Base-by-base conservation (phyloP, 768 basidiomycete genomes). In the Lentinula boryana region DNA sequence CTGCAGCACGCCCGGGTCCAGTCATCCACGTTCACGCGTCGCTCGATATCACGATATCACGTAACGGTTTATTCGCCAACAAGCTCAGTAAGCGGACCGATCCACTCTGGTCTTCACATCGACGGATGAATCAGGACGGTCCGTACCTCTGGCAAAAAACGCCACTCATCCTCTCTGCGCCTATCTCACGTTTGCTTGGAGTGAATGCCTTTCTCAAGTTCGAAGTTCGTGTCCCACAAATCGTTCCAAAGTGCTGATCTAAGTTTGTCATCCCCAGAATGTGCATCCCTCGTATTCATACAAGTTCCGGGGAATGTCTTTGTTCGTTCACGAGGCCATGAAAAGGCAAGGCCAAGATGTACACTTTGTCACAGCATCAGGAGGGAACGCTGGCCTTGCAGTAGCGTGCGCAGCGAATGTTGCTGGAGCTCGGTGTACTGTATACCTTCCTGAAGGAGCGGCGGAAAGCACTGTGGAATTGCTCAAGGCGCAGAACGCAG, bases 361-460 rank as follows among this genome's bases (percentile, higher is more conserved):
- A 5, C 90, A 89, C 69, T 74, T 86, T 46, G 74, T 91, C 46
- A 83, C 86, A 55, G 88, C 90, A 0, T 92, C 90, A 0, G 82
- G 86, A 4, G 90, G 90, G n/a, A 91, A 92, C 67, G 91, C 88
- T n/a, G 89, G 85, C 1, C 74, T 90, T 13, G 90, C 88, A 12
- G 81, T 82, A 0, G 89, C 89, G 15, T 80, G 82, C 63, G 85
- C 84, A 21, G 83, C 89, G 8, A 74, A 79, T 32, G 72, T 67
- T 18, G 76, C 90, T 23, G 72, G 73, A 5, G 73, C 89, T 46
- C 75, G 69, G 66, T 91, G 89, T 68, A 88, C 83, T 5, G 84
- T 91, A 2, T 91, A 78, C 68, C 75, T 93, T 23, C 88, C 90
- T 0, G 70, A 77, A 36, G 80, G 80, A 5, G 84, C 79, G 12